These are phyloP conservation scores for Prunus davidiana DNA, from an alignment of 306 rosid species.

Conservation along the genomic window DNA sequence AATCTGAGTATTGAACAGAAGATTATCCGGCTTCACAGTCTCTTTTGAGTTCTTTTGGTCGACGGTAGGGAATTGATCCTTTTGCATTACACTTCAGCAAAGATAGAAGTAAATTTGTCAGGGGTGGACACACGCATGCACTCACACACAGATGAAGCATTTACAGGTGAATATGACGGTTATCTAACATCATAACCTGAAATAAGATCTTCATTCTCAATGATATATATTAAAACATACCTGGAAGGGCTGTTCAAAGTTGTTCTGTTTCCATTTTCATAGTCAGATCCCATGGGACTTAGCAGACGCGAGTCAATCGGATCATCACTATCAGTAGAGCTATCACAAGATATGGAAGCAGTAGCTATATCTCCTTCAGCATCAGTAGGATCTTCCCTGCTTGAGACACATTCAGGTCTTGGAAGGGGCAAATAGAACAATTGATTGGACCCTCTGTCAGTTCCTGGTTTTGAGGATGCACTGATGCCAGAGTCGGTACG, in stretches of 20 bases:
- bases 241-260: slow-evolving; percentile 77
- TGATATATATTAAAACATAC: slow-evolving; percentile 36
- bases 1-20: slow-evolving; percentile 47
- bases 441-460: slow-evolving; percentile 54
- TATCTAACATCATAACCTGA: not conserved
- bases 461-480: slow-evolving; percentile 46
- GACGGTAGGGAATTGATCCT: slow-evolving; percentile 50
- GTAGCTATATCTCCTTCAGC: slow-evolving; percentile 63
- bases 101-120: slow-evolving; percentile 28
- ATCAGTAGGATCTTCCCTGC: slow-evolving; percentile 56
- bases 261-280: slow-evolving; percentile 69
- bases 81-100: slow-evolving; percentile 55
- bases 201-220: not conserved
- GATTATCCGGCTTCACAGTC: slow-evolving; percentile 46
- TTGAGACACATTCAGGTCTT: slow-evolving; percentile 50
- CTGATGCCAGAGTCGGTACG: slow-evolving; percentile 68
- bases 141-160: not conserved
- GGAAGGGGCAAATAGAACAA: slow-evolving; percentile 63
- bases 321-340: slow-evolving; percentile 79
- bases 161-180: not conserved
- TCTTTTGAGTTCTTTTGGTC: slow-evolving; percentile 53
- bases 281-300: slow-evolving; percentile 73
- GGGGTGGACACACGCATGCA: not conserved
- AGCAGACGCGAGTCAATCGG: slow-evolving; percentile 59
- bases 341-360: slow-evolving; percentile 66